Evolutionary conservation across 305 asterid species (phyloP).

Genomic region (Vinca major): DNA sequence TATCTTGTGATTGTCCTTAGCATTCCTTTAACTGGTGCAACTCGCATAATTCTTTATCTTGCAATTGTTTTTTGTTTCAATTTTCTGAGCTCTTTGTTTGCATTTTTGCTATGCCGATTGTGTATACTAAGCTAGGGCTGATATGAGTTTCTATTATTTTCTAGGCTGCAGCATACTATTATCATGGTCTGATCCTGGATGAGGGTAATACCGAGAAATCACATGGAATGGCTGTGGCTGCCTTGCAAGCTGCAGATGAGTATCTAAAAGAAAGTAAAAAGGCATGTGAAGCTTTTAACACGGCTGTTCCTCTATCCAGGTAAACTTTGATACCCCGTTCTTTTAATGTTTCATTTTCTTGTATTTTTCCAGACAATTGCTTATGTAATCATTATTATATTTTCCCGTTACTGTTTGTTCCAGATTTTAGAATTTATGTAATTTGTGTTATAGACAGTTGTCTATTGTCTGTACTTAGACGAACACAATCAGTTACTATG

Average conservation of each 20-base stretch:
- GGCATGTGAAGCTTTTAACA: constrained; percentile 71
- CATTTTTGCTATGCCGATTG: neutral
- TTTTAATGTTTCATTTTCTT: neutral
- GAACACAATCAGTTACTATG: neutral
- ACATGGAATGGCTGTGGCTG: constrained; percentile 97
- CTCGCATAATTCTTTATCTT: neutral
- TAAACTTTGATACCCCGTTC: constrained; percentile 21
- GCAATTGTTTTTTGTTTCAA: neutral
- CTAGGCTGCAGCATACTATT: constrained; percentile 94
- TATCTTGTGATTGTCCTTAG: constrained; percentile 21
- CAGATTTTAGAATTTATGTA: neutral
- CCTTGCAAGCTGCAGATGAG: constrained; percentile 96
- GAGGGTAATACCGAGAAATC: constrained; percentile 97
- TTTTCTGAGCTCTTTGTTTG: neutral
- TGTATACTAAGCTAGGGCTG: constrained; percentile 5
- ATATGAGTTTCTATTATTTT: constrained; percentile 18
- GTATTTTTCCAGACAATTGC: neutral
- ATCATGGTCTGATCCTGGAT: constrained; percentile 94
- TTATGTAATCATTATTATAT: neutral
- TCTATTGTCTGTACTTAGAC: neutral
- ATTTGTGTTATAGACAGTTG: neutral
- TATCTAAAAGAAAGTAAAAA: constrained; percentile 93
- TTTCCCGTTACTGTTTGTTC: neutral
- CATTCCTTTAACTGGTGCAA: neutral
- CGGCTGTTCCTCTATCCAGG: constrained; percentile 76